phyloP scores from a whole-genome alignment of 495 filamentous ascomycete genomes.

The Penicillium mononematosum region DNA sequence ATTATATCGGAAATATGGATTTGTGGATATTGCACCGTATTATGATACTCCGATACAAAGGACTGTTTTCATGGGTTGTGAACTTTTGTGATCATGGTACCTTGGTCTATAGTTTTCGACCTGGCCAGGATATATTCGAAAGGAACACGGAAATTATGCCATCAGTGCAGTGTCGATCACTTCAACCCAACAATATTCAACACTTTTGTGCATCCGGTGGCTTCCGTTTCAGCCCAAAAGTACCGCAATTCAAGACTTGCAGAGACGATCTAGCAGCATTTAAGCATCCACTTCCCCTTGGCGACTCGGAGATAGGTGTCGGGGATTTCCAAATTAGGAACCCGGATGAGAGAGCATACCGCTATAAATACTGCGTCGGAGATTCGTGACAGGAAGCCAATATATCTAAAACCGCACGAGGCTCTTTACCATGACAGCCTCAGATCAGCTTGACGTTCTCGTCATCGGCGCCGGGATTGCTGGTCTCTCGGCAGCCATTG shows the following conservation, averaged over 20 bases:
- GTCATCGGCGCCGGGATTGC: constrained; percentile 34
- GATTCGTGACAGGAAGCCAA: not conserved
- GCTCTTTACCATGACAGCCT: not conserved
- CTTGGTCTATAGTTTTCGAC: not conserved
- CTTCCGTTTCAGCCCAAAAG: not conserved
- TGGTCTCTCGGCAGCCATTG: constrained; percentile 33
- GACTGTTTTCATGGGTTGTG: constrained; percentile 42
- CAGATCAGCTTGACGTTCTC: constrained; percentile 20
- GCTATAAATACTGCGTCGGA: not conserved
- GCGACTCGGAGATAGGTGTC: constrained; percentile 1
- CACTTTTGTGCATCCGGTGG: not conserved
- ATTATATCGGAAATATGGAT: constrained; percentile 53
- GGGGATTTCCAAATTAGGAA: not conserved
- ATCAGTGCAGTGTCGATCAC: not conserved
- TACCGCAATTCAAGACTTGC: not conserved
- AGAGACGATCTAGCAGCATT: not conserved
- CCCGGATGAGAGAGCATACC: not conserved
- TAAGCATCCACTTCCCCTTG: not conserved
- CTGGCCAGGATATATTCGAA: not conserved
- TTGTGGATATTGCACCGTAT: constrained; percentile 53
- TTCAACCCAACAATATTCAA: not conserved
- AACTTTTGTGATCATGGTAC: constrained; percentile 13
- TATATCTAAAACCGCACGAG: not conserved
- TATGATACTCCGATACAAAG: constrained; percentile 56
- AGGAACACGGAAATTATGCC: not conserved